A percentile compares a stretch with the other conserved stretches of the same genome.
Conservation (phyloP, 139 green algal species). For the Picocystis salinarum region DNA sequence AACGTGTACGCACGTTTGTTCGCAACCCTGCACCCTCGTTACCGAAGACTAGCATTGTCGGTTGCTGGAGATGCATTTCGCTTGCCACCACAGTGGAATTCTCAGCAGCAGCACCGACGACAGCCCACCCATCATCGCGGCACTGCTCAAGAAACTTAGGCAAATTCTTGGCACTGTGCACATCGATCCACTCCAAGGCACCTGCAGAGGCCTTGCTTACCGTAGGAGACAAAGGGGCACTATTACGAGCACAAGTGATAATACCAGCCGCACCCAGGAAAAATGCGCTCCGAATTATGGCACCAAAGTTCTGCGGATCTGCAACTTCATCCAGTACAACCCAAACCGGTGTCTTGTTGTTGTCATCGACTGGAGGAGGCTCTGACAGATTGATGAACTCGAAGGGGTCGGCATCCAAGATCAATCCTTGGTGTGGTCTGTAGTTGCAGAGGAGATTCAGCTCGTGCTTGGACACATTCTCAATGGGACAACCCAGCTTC, state of each 20-base stretch:
- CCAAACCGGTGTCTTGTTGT: not conserved
- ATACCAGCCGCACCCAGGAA: slow-evolving; percentile 70
- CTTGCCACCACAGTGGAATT: slow-evolving; percentile 12
- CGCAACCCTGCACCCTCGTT: slow-evolving; percentile 64
- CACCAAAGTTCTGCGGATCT: slow-evolving; percentile 73
- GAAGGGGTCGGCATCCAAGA: not conserved
- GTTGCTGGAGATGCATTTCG: slow-evolving; percentile 18
- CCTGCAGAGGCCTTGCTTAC: slow-evolving; percentile 76
- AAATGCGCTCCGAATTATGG: slow-evolving; percentile 55
- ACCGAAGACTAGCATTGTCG: slow-evolving; percentile 74
- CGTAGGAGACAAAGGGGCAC: slow-evolving; percentile 44
- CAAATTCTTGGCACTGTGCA: slow-evolving; percentile 50
- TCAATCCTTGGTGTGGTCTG: slow-evolving; percentile 41
- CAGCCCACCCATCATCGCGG: slow-evolving; percentile 14
- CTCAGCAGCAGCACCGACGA: slow-evolving; percentile 50
- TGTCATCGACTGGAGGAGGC: not conserved
- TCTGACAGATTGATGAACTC: not conserved
- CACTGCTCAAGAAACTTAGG: slow-evolving; percentile 44
- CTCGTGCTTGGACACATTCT: slow-evolving; percentile 44
- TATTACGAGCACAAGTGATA: slow-evolving; percentile 59
- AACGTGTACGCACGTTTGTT: slow-evolving; percentile 44
- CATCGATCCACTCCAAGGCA: slow-evolving; percentile 42
- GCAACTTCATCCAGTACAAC: slow-evolving; percentile 8
- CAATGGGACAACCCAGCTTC: slow-evolving; percentile 14
- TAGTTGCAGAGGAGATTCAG: slow-evolving; percentile 70